phyloP scores from a whole-genome alignment of 257 asterid species.

The Solanum corneliomulleri region DNA sequence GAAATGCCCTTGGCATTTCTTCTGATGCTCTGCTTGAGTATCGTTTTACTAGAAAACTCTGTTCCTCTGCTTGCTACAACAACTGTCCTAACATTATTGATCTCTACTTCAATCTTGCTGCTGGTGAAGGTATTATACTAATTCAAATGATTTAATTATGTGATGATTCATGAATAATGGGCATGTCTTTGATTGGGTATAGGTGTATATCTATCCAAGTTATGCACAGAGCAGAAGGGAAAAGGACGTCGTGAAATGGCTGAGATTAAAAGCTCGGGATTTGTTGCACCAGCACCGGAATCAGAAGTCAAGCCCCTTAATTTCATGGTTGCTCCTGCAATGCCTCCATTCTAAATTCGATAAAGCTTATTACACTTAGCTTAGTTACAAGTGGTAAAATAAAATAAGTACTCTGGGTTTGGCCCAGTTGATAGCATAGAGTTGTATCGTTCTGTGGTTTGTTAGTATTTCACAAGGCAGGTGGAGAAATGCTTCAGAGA shows the following conservation, averaged over 20 bases:
- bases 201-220: conserved; percentile 68
- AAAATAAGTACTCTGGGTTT: background rate
- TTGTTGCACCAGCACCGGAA: conserved; percentile 32
- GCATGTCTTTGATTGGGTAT: background rate
- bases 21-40: conserved; percentile 62
- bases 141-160: background rate
- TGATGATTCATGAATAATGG: background rate
- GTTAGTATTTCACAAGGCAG: background rate
- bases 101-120: conserved; percentile 79
- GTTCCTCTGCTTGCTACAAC: conserved; percentile 50
- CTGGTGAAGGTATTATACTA: conserved; percentile 55
- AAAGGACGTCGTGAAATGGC: conserved; percentile 43
- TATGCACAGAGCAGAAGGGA: conserved; percentile 34
- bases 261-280: conserved; percentile 58
- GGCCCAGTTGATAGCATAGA: background rate
- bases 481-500: background rate
- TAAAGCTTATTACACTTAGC: background rate
- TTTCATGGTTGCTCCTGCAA: conserved; percentile 21
- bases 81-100: conserved; percentile 63
- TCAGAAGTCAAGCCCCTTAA: conserved; percentile 1
- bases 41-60: conserved; percentile 38
- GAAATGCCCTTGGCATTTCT: conserved; percentile 65
- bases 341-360: conserved; percentile 16
- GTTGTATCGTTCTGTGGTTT: background rate
- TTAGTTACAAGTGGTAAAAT: background rate